These are phyloP conservation scores for Bigelowiella natans DNA, from an alignment of 78 protist genomes.

Conservation along the genomic window DNA sequence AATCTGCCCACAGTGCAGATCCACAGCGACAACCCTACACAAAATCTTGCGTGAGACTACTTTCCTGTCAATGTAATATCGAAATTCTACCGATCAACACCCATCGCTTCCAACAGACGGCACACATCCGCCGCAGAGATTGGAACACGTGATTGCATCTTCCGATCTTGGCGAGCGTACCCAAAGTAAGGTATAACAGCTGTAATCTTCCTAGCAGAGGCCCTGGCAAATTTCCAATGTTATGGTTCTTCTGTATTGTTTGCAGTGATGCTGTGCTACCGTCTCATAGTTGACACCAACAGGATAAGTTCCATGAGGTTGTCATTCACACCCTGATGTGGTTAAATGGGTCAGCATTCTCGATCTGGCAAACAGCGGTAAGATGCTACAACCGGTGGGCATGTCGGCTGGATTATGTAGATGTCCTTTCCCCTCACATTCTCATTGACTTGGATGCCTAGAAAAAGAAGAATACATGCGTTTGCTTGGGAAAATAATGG, in stretches of 20 bases:
- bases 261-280: background rate
- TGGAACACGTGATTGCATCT: constrained; percentile 56
- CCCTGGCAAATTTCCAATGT: too few species aligned
- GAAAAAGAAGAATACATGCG: background rate
- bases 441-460: constrained; percentile 33
- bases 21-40: constrained; percentile 51
- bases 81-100: constrained; percentile 16
- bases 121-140: constrained; percentile 54
- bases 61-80: background rate
- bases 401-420: constrained; percentile 57
- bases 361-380: background rate
- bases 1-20: constrained; percentile 69
- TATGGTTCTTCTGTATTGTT: too few species aligned
- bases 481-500: background rate
- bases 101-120: constrained; percentile 1
- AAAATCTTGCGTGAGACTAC: background rate
- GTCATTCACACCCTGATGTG: constrained; percentile 41
- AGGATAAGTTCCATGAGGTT: constrained; percentile 65
- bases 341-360: background rate
- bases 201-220: constrained; percentile 53
- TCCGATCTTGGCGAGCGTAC: constrained; percentile 61
- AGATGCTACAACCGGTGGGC: constrained; percentile 37
- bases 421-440: constrained; percentile 47
- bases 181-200: constrained; percentile 77
- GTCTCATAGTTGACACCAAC: constrained; percentile 14